Base-by-base conservation (phyloP, 2,329 filamentous ascomycete species). In the Trichoderma polysporum region DNA sequence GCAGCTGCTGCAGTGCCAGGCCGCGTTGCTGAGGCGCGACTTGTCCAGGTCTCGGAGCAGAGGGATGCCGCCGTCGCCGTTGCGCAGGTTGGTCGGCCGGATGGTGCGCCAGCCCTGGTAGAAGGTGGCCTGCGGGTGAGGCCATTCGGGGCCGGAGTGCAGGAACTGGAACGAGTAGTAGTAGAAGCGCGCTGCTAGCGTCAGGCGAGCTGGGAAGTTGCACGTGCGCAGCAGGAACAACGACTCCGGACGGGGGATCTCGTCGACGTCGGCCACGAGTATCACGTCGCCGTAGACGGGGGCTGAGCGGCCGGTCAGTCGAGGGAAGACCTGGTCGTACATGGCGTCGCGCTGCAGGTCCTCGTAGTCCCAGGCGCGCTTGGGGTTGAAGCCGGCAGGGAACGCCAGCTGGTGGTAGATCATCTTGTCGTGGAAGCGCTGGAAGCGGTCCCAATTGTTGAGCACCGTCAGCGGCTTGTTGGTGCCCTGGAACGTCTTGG, bases 1-100 rank as follows among this genome's bases (percentile, higher is more conserved):
- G 76, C 87, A 89, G 65, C 80, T 85, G 59, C 84, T 87, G 78
- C 87, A 90, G 74, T 89, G 86, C 87, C 87, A 90, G 0, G 78
- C 83, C 0, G 85, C 84, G 70, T 86, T 82, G 71, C 74, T 74
- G 37, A 88, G 69, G 6, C 79, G 78, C 8, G 76, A 80, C 69
- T 79, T 80, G 68, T 86, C 81, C 49, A 77, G 75, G 39, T 76
- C 75, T 35, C 80, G 77, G 1, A 79, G 68, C 1, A 80, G 73
- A 49, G 76, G 77, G 4, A 79, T 54, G 3, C 80, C 79, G 52
- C 80, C 79, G 62, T 83, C 80, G 49, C 81, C 79, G 69, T 80
- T 80, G 27, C 86, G 83, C 59, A 89, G 78, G 70, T 87, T 81
- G 29, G 81, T 80, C 0, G 87, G 87, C 22, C 77, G 74, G 53